These are phyloP conservation scores for Alternaria burnsii DNA, from an alignment of 2,329 filamentous ascomycete species.

Conservation along the genomic window DNA sequence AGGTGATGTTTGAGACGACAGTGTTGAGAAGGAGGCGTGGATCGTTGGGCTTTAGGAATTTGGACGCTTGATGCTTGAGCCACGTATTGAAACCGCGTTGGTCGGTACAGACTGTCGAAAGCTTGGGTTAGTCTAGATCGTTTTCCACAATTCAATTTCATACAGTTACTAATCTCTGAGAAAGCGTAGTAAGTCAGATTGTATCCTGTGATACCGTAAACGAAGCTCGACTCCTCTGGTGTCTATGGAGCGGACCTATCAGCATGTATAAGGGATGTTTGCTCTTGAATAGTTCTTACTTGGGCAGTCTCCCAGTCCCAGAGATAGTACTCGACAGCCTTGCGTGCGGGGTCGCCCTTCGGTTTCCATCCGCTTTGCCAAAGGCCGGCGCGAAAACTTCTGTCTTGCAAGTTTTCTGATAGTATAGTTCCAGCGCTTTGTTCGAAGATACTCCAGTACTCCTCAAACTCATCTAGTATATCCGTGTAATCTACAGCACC, in stretches of 20 bases:
- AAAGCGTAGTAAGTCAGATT: slow-evolving; percentile 56
- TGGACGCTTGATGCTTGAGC: slow-evolving; percentile 64
- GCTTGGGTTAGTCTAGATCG: slow-evolving; percentile 67
- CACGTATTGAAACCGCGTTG: slow-evolving; percentile 68
- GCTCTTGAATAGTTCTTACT: background rate
- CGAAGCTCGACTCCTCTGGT: slow-evolving; percentile 65
- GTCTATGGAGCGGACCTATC: slow-evolving; percentile 33
- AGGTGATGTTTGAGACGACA: slow-evolving; percentile 63
- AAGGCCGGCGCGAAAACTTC: slow-evolving; percentile 66
- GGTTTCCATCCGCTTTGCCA: slow-evolving; percentile 70
- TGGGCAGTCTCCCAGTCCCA: slow-evolving; percentile 67
- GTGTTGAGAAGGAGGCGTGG: slow-evolving; percentile 66
- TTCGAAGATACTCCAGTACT: slow-evolving; percentile 57
- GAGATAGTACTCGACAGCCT: slow-evolving; percentile 69
- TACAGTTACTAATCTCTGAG: slow-evolving; percentile 15
- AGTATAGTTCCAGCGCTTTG: slow-evolving; percentile 67
- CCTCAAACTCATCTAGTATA: slow-evolving; percentile 62
- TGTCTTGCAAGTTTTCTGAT: slow-evolving; percentile 67
- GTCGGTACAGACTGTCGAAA: slow-evolving; percentile 67
- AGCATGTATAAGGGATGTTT: background rate
- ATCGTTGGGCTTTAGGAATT: slow-evolving; percentile 66
- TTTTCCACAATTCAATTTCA: slow-evolving; percentile 23
- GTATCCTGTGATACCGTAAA: slow-evolving; percentile 64
- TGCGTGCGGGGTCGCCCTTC: slow-evolving; percentile 62
- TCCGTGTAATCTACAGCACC: slow-evolving; percentile 62